phyloP scores from a whole-genome alignment of 345 rosid genomes.

The Ailanthus altissimus region DNA sequence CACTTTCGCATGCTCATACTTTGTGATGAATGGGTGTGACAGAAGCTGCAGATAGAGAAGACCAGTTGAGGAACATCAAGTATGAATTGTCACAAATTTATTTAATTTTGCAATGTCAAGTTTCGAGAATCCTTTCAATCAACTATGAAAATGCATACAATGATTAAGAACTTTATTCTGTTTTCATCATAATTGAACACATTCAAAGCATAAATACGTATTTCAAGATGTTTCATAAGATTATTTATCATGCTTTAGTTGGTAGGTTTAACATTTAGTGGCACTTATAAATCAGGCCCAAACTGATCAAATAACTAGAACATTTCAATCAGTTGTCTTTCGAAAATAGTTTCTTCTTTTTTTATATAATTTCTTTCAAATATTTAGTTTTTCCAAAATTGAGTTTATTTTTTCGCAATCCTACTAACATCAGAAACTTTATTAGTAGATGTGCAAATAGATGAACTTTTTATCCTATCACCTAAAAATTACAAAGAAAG shows the following conservation, averaged over 20 bases:
- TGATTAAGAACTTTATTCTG: neutral
- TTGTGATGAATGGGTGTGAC: conserved; percentile 78
- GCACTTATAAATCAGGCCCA: neutral
- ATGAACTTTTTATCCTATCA: neutral
- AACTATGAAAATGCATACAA: neutral
- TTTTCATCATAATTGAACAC: neutral
- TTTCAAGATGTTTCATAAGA: neutral
- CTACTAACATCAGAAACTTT: neutral
- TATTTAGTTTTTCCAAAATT: neutral
- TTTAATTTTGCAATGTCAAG: neutral
- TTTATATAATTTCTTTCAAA: neutral
- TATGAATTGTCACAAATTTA: neutral
- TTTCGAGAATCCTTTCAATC: neutral
- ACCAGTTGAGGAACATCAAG: conserved; percentile 25
- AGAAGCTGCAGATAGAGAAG: conserved; percentile 65
- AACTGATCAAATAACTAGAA: neutral
- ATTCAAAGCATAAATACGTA: neutral
- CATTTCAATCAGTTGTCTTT: neutral
- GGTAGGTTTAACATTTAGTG: neutral
- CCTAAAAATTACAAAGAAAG: neutral
- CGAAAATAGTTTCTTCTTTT: neutral
- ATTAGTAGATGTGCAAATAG: neutral
- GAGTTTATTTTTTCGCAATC: neutral
- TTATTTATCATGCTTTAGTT: neutral
- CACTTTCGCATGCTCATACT: conserved; percentile 52